phyloP scores from a whole-genome alignment of 352 stramenopile species.

The Globisporangium carolinianum region DNA sequence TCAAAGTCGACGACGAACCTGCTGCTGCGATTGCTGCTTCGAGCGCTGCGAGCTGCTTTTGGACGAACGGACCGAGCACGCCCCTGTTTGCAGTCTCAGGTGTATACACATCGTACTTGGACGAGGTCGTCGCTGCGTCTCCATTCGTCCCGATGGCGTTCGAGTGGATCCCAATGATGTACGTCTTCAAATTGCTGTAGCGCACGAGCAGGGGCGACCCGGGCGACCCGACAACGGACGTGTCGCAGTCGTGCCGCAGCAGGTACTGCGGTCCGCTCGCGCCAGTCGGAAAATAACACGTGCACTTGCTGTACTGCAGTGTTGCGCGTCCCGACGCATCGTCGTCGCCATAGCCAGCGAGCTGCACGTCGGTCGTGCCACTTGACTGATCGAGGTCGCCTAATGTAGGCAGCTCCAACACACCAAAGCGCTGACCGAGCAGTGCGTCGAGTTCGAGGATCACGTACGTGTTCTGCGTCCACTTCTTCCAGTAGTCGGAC shows the following conservation, averaged over 20 bases:
- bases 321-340: conserved; percentile 7
- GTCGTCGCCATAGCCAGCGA: conserved; percentile 34
- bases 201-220: conserved; percentile 55
- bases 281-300: conserved; percentile 32
- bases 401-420: conserved; percentile 26
- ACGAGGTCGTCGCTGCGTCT: conserved; percentile 9
- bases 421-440: conserved; percentile 25
- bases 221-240: conserved; percentile 28
- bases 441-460: conserved; percentile 48
- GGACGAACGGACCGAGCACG: conserved; percentile 42
- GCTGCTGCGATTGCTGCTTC: conserved; percentile 14
- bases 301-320: conserved; percentile 41
- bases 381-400: conserved; percentile 20
- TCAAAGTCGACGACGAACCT: not conserved
- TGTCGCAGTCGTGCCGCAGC: conserved; percentile 59
- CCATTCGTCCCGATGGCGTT: conserved; percentile 23
- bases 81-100: conserved; percentile 38
- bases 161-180: conserved; percentile 56
- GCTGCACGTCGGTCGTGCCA: conserved; percentile 37
- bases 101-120: conserved; percentile 15
- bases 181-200: conserved; percentile 44
- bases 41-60: conserved; percentile 34
- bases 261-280: conserved; percentile 39
- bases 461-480: conserved; percentile 53
- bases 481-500: conserved; percentile 58